These are phyloP conservation scores for Sporothrix brasiliensis DNA, from an alignment of 2,329 filamentous ascomycete species.

Conservation along the genomic window DNA sequence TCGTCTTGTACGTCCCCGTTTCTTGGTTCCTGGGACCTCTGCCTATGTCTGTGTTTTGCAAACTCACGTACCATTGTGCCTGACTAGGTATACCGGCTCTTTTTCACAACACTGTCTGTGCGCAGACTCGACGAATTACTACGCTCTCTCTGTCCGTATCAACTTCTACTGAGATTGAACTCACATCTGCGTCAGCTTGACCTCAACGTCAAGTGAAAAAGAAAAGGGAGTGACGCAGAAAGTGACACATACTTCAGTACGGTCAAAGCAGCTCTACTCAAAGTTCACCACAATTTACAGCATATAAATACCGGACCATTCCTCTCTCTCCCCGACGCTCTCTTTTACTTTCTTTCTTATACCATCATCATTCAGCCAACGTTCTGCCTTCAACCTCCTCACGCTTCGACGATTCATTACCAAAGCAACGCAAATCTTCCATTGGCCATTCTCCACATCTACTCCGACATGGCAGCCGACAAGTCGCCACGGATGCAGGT, in stretches of 20 bases:
- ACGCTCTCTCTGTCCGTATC: background rate
- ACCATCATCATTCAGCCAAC: background rate
- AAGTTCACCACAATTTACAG: background rate
- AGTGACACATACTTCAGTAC: background rate
- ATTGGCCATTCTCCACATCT: too few species aligned
- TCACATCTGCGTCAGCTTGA: background rate
- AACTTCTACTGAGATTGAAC: background rate
- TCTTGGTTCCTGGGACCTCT: background rate
- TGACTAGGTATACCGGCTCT: background rate
- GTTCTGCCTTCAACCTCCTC: background rate
- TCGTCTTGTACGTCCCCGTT: background rate
- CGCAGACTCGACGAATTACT: background rate
- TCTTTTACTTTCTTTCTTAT: background rate
- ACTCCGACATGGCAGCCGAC: conserved; percentile 37
- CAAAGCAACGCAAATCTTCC: too few species aligned
- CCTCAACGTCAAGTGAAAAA: background rate
- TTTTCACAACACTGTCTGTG: background rate
- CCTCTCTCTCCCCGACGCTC: background rate
- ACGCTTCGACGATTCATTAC: background rate
- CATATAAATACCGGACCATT: background rate
- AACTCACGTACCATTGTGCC: too few species aligned
- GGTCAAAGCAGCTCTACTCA: background rate
- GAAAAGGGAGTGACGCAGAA: background rate
- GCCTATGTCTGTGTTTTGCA: background rate
- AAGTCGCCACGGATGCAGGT: conserved; percentile 48